Evolutionary conservation across 208 protist species (phyloP), one percentile per base, ranked within the genome.

Genomic region (Baffinella frigidus): DNA sequence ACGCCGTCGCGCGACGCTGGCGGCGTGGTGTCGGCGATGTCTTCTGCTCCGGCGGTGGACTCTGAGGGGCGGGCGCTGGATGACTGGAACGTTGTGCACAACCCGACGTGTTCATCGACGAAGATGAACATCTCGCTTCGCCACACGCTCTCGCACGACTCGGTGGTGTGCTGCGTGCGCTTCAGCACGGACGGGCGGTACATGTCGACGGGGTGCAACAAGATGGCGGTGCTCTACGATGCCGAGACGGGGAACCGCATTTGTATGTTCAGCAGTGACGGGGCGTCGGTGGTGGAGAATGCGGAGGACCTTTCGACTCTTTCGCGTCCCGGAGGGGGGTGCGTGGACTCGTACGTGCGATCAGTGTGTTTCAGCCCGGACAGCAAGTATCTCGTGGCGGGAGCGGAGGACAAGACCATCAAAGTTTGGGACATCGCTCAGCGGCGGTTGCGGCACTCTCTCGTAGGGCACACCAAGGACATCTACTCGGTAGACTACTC

Each of bases 351-450:
- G 24, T 96, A 96, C 84, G 95, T 97, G 38, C 94, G 96, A 39
- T 93, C 96, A 11, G 94, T 98, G 44, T 92, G 96, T 77, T 95
- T 96, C 81, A 91, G 89, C 41, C 95, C 95, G 20, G 94, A 96
- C 71, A 93, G 94, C 84, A 95, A 94, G 35, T 94, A 96, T 81
- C 93, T 98, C 11, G 96, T 97, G 11, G 96, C 97, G 20, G 98
- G 97, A n/a, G 97, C 96, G 50, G 96, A 96, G 51, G 95, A 97
- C 45, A 97, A 97, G 4, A 94, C 96, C 20, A 83, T 83, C 74
- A 83, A 83, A 35, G 67, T 96, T 41, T 96, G 95, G 95, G 94
- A 96, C 89, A 95, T 96, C 89, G 62, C 92, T 0, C 51, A 51
- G 51, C 77, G 92, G 90, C 89, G 81, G 30, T 36, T 95, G n/a